These are phyloP conservation scores for Ogataea pini DNA, from an alignment of 805 yeast genomes.

Conservation along the genomic window DNA sequence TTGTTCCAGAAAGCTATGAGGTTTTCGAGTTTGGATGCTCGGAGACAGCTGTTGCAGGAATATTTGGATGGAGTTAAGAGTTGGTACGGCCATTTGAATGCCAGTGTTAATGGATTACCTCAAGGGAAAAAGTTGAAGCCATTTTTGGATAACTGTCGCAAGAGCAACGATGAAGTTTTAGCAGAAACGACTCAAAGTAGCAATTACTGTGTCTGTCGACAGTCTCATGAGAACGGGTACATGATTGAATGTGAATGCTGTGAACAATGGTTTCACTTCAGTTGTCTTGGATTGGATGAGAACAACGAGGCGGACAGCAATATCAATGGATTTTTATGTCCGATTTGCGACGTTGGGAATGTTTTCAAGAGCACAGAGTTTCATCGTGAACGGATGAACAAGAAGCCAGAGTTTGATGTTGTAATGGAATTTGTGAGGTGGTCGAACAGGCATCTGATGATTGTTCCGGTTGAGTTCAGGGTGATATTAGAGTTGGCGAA, in stretches of 20 bases:
- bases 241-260: conserved; percentile 75
- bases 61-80: conserved; percentile 13
- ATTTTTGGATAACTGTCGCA: conserved; percentile 14
- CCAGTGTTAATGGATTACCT: conserved; percentile 12
- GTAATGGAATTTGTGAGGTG: conserved; percentile 16
- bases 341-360: conserved; percentile 48
- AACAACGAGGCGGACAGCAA: conserved; percentile 27
- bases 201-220: conserved; percentile 63
- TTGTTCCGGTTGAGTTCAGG: conserved; percentile 22
- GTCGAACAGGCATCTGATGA: conserved; percentile 16
- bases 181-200: conserved; percentile 20
- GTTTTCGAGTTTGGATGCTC: conserved; percentile 13
- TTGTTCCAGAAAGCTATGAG: conserved; percentile 11
- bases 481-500: conserved; percentile 16
- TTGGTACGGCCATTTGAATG: conserved; percentile 19
- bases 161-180: conserved; percentile 18
- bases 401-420: conserved; percentile 15
- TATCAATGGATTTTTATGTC: conserved; percentile 49
- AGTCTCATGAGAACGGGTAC: conserved; percentile 51
- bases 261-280: conserved; percentile 69
- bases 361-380: conserved; percentile 22
- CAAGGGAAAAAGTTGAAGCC: conserved; percentile 18
- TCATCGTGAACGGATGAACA: conserved; percentile 14
- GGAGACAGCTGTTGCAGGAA: conserved; percentile 10
- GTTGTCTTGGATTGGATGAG: conserved; percentile 47